Base-by-base conservation (phyloP, 768 basidiomycete genomes). In the Boletellus ananas region DNA sequence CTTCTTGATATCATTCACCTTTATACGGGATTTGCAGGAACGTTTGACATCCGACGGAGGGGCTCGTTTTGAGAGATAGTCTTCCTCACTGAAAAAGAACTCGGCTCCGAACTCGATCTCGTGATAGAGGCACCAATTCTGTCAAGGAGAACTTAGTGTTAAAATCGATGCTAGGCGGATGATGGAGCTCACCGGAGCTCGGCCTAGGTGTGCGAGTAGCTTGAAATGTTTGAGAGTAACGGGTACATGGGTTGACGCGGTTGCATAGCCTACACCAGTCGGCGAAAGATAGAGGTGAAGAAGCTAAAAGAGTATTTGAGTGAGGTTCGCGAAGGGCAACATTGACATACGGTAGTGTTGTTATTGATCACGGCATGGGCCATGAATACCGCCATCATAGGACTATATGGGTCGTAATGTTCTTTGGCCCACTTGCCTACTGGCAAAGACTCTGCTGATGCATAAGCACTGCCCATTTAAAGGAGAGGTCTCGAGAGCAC, bases 201-300 rank as follows among this genome's bases (percentile, higher is more conserved):
- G 75, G 17, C 85, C 86, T 16, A 90, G 68, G 38, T 75, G 78
- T 4, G 87, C 87, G 41, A 90, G 74, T n/a, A 85, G 60, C 61
- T 81, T 78, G 70, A 90, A 90, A 59, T 88, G 87, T 59, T 86
- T 82, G 44, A 90, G 69, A 6, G 87, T 90, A 29, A 89, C 61
- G 18, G 87, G 88, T 23, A 89, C 84, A 38, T 72, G 79, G 7
- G 55, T 51, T 23, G 56, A 51, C 13, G 58, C 54, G 23, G 60
- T 47, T 20, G 55, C 36, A 34, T 61, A 58, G 42, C 54, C 57
- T 27, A 55, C 52, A 17, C 52, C 59, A n/a, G 64, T 54, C 6
- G 61, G 52, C 36, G 59, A 50, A 65, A 79, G 60, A 58, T 78
- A 79, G 29, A 71, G 58, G 52, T 79, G 72, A 33, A 83, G 64